phyloP scores from a whole-genome alignment of 352 stramenopile species.

The Hyaloperonospora arabidopsidis region DNA sequence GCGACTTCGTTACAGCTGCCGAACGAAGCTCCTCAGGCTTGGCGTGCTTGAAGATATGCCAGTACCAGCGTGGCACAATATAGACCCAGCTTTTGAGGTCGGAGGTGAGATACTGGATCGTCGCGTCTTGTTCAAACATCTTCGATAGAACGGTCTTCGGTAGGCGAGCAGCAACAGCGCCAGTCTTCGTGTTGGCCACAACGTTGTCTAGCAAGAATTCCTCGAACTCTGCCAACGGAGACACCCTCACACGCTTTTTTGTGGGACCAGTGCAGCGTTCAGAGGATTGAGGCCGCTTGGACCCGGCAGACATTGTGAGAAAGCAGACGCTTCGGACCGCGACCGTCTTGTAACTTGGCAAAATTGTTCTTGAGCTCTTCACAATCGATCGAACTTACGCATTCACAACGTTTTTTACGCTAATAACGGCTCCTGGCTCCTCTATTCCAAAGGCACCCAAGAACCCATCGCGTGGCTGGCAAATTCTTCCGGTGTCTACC shows the following conservation, averaged over 20 bases:
- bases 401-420: conserved; percentile 12
- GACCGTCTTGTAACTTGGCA: too few species aligned
- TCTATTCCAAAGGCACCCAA: conserved; percentile 5
- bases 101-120: conserved; percentile 25
- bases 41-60: conserved; percentile 25
- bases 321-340: not conserved
- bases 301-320: conserved; percentile 11
- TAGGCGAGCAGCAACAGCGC: conserved; percentile 10
- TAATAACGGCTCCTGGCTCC: conserved; percentile 1
- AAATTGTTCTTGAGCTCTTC: too few species aligned
- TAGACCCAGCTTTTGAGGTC: conserved; percentile 52
- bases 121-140: conserved; percentile 29
- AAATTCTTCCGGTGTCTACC: conserved; percentile 1
- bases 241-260: conserved; percentile 18
- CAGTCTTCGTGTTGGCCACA: conserved; percentile 17
- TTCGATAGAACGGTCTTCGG: conserved; percentile 8
- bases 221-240: conserved; percentile 5
- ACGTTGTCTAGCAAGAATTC: conserved; percentile 26
- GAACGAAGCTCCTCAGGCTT: conserved; percentile 10
- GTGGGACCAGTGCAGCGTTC: not conserved
- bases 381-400: not conserved
- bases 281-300: conserved; percentile 9
- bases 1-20: not conserved
- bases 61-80: conserved; percentile 51
- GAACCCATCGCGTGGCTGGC: not conserved